Base-by-base conservation (phyloP, 2,329 filamentous ascomycete species). In the Orbilia quercus region DNA sequence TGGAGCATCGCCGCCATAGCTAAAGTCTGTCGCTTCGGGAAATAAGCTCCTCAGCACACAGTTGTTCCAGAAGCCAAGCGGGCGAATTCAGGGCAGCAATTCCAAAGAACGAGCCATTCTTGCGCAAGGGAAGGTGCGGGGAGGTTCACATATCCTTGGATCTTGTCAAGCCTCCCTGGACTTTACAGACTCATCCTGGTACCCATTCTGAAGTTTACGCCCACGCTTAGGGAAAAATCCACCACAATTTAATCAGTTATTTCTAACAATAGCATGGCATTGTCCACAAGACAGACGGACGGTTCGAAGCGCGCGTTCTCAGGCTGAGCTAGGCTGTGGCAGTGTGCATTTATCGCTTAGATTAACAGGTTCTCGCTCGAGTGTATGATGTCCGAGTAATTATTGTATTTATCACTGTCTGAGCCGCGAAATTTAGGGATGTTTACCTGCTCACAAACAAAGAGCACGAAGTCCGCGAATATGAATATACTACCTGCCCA, bases 11-110 rank as follows among this genome's bases (percentile, higher is more conserved):
- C 47, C 47, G 64, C 64, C 64, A 69, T 69, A 55, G 64, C 64
- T 69, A 47, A 69, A 62, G 53, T 69, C 59, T 18, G 69, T 73
- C 69, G 69, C 69, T 73, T 73, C 69, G 69, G 69, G 69, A 66
- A 73, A 73, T 73, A 73, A 66, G 57, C 16, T 53, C 50, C 31
- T 45, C 51, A 51, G 51, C 58, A 58, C 65, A 59, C 57, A 54
- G 18, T 31, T 42, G 16, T 72, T 63, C 51, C 23, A 72, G 58
- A 64, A 72, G 53, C 48, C 31, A 57, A 25, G 25, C 40, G 40
- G 14, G 48, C 28, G 5, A 31, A 45, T 11, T 16, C 11, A 44
- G 9, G 31, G n/a, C 53, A 9, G 20, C 20, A 9, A 20, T 50
- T 9, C 23, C 9, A 16, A 18, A 31, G 6, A 7, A 16, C 6